Evolutionary conservation across 2,329 filamentous ascomycete species (phyloP), one percentile per base, ranked within the genome.

Genomic region (Xylariaceae sp.): DNA sequence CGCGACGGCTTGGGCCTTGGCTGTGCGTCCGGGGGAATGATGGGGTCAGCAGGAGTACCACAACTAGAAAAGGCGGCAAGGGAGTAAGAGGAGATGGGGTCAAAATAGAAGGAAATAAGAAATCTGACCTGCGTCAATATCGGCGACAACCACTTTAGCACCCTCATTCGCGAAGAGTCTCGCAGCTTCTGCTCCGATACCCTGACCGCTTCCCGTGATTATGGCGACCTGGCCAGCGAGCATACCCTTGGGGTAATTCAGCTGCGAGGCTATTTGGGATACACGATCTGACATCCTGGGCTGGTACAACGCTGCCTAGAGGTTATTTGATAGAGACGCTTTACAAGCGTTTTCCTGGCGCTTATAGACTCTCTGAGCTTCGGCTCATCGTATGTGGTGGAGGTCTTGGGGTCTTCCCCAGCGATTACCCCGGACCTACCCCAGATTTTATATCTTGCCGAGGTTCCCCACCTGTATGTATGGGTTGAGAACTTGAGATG

Each of bases 131-230:
- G 64, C 76, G 63, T 94, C 88, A 44, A 94, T 87, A 64, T 94
- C 88, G 16, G 85, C 82, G 31, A 94, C 71, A 9, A 94, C 70
- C 1, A 94, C 87, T 59, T 83, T 88, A 12, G 88, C 87, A 16
- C 88, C 88, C 63, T 95, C 87, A 44, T 88, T 90, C 9, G 86
- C 87, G 55, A 94, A 94, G 3, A 94, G 66, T 8, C 81, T 73
- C 6, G 88, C 88, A 21, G 83, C 74, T 65, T 94, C 88, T 18
- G 87, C 88, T 16, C 88, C 88, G 59, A 94, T 94, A 43, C 88
- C 88, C 61, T 94, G 87, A 7, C 85, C 87, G 13, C 81, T 80
- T 31, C 88, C 87, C 2, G 88, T 95, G 60, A 94, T 83, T 61
- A 95, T 94, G 55, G 88, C 88, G 12, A 84, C 78, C 60, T 94